Evolutionary conservation across 345 rosid species (phyloP).

Genomic region (Combretum micranthum): DNA sequence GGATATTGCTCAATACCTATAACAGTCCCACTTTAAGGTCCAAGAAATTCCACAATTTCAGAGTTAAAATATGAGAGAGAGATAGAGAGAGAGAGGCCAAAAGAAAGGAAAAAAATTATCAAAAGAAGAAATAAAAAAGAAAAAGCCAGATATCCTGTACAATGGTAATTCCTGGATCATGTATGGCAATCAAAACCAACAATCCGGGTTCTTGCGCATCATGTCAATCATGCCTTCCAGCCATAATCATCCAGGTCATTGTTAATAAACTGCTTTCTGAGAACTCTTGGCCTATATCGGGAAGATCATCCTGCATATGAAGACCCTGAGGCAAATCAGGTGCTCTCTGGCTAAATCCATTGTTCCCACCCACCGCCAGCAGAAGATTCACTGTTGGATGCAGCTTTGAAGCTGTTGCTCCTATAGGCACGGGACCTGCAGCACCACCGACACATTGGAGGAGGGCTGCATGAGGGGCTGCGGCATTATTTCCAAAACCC

Average conservation of each 20-base stretch:
- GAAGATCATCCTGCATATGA: conserved; percentile 48
- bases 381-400: conserved; percentile 52
- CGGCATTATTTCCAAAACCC: conserved; percentile 31
- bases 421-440: conserved; percentile 38
- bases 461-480: conserved; percentile 27
- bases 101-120: neutral
- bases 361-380: conserved; percentile 37
- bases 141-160: conserved; percentile 8
- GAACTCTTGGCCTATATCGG: conserved; percentile 63
- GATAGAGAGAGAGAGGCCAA: neutral
- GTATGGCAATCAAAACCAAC: conserved; percentile 4
- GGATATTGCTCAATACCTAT: conserved; percentile 24
- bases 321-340: conserved; percentile 42
- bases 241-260: conserved; percentile 60
- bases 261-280: conserved; percentile 51
- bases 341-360: conserved; percentile 38
- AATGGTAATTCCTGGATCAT: neutral
- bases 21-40: conserved; percentile 21
- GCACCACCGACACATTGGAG: conserved; percentile 34
- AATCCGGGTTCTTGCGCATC: conserved; percentile 15
- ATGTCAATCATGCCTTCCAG: conserved; percentile 57
- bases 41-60: conserved; percentile 35
- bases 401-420: conserved; percentile 57
- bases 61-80: neutral
- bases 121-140: conserved; percentile 2